Conservation (phyloP, 225 moss, liverwort and hornwort genomes). For the Lunularia cruciata region DNA sequence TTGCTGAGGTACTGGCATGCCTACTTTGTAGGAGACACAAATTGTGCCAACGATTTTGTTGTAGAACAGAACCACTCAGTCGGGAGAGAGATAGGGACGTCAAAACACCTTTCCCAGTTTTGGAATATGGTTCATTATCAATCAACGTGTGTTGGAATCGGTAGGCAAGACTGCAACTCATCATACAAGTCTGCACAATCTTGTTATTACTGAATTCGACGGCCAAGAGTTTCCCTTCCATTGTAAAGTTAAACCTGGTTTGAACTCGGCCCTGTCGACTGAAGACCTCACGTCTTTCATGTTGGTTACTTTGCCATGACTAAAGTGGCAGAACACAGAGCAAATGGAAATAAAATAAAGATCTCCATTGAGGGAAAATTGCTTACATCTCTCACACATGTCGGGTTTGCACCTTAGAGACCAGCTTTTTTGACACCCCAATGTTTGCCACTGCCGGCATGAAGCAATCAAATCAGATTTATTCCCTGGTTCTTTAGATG, state of each 20-base stretch:
- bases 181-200: constrained; percentile 3
- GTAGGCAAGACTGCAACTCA: constrained; percentile 35
- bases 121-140: constrained; percentile 43
- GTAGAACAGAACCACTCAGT: constrained; percentile 47
- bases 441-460: too few species aligned
- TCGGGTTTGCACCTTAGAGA: too few species aligned
- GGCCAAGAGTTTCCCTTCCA: constrained; percentile 34
- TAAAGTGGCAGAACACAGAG: constrained; percentile 29
- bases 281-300: constrained; percentile 6
- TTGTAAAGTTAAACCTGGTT: constrained; percentile 38
- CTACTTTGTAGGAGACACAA: constrained; percentile 34
- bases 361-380: background rate
- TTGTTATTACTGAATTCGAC: constrained; percentile 29
- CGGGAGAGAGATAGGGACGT: constrained; percentile 38
- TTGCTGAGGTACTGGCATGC: constrained; percentile 42
- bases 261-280: constrained; percentile 32
- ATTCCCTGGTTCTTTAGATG: too few species aligned
- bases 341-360: constrained; percentile 23
- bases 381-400: too few species aligned
- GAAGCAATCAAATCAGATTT: too few species aligned
- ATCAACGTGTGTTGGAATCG: constrained; percentile 32
- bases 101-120: constrained; percentile 40
- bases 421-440: too few species aligned
- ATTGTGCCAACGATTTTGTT: constrained; percentile 47
- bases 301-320: constrained; percentile 29